phyloP scores from a whole-genome alignment of 2,329 filamentous ascomycete species.

The Uncinocarpus reesii region DNA sequence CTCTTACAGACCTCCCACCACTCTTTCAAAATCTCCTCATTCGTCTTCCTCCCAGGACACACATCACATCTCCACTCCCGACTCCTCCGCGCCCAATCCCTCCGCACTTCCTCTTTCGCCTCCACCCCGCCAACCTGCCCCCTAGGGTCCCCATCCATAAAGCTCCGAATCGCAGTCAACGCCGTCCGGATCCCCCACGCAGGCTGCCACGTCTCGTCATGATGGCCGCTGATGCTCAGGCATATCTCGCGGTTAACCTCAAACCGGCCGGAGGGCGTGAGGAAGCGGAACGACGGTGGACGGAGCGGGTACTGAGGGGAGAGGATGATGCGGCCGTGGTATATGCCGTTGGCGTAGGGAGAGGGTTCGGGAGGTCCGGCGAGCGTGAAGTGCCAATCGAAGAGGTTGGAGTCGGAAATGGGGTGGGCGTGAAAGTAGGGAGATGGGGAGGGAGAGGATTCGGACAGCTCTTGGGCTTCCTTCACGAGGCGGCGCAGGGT shows the following conservation, averaged over 20 bases:
- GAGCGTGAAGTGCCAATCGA: slow-evolving; percentile 99
- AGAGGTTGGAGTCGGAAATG: slow-evolving; percentile 71
- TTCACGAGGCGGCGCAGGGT: slow-evolving; percentile 46
- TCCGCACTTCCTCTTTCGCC: slow-evolving; percentile 56
- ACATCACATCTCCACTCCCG: slow-evolving; percentile 55
- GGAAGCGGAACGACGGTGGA: slow-evolving; percentile 90
- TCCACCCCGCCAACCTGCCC: slow-evolving; percentile 89
- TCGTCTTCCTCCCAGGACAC: slow-evolving; percentile 53
- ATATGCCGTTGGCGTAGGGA: slow-evolving; percentile 69
- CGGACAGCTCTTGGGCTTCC: slow-evolving; percentile 79
- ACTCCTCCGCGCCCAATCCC: slow-evolving; percentile 59
- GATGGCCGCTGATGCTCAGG: slow-evolving; percentile 82
- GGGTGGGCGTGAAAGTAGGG: slow-evolving; percentile 77
- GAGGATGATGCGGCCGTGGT: slow-evolving; percentile 89
- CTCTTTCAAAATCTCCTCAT: slow-evolving; percentile 63
- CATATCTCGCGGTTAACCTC: slow-evolving; percentile 97
- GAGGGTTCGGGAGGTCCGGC: slow-evolving; percentile 71
- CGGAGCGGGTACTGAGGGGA: slow-evolving; percentile 83
- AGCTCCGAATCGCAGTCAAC: slow-evolving; percentile 64
- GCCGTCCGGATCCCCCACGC: slow-evolving; percentile 95
- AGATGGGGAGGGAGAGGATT: slow-evolving; percentile 60
- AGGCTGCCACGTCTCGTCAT: slow-evolving; percentile 98
- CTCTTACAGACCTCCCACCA: slow-evolving; percentile 50
- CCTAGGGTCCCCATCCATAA: slow-evolving; percentile 83
- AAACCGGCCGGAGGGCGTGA: slow-evolving; percentile 83